A percentile compares a stretch with the other conserved stretches of the same genome.
These are phyloP conservation scores for Penicillium fuscoglaucum DNA, from an alignment of 2,329 filamentous ascomycete genomes.

Conservation along the genomic window DNA sequence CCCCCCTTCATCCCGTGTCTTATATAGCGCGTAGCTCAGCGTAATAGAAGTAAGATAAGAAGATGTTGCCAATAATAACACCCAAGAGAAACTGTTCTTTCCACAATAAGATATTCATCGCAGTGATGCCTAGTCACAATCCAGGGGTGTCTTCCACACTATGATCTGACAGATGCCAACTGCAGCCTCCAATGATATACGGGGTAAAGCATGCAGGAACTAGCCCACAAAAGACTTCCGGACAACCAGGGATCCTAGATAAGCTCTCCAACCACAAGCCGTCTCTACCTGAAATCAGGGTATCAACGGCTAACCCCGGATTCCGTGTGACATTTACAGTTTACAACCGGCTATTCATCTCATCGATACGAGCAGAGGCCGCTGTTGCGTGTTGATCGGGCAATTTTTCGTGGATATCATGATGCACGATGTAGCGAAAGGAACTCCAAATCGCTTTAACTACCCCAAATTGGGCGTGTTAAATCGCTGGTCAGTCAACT, in stretches of 20 bases:
- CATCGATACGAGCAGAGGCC: neutral
- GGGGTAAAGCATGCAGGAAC: neutral
- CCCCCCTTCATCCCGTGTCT: neutral
- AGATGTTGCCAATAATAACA: neutral
- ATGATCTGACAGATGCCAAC: neutral
- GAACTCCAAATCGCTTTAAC: neutral
- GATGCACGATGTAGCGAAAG: neutral
- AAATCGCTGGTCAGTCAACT: neutral
- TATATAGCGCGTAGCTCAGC: neutral
- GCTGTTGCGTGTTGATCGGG: neutral
- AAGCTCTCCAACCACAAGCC: neutral
- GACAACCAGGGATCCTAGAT: neutral
- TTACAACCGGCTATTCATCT: constrained; percentile 11
- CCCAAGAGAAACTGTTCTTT: neutral
- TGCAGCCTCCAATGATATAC: neutral
- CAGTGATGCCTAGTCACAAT: neutral
- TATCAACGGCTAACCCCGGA: constrained; percentile 17
- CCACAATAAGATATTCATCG: neutral
- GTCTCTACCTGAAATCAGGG: constrained; percentile 5
- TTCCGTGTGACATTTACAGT: neutral
- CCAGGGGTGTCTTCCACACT: neutral
- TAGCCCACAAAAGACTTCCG: neutral
- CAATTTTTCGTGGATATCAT: neutral
- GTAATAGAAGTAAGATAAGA: neutral
- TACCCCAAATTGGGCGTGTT: neutral